These are phyloP conservation scores for Talaromyces sp. DNA, from an alignment of 2,329 filamentous ascomycete species.

Conservation along the genomic window DNA sequence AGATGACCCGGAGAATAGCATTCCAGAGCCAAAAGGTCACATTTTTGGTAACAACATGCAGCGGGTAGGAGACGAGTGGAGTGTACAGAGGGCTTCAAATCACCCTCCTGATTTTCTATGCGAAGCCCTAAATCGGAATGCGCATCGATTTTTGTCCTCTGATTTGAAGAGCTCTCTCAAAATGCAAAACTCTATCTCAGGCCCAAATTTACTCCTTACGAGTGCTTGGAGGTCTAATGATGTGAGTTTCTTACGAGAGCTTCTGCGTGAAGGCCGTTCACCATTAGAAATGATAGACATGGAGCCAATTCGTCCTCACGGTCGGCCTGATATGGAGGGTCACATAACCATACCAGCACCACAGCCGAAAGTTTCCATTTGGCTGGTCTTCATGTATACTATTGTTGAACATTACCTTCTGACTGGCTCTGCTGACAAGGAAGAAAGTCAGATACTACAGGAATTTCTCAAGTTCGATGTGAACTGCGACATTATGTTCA, in stretches of 20 bases:
- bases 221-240: neutral
- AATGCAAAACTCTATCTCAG: neutral
- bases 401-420: neutral
- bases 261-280: neutral
- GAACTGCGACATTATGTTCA: neutral
- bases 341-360: neutral
- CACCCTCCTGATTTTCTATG: neutral
- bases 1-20: neutral
- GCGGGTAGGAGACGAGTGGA: neutral
- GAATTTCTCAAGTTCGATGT: neutral
- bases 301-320: neutral
- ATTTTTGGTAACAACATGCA: neutral
- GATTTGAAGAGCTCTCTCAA: neutral
- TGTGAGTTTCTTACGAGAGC: neutral
- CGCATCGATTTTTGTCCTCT: neutral
- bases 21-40: neutral
- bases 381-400: neutral
- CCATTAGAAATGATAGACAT: neutral
- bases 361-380: neutral
- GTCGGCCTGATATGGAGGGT: neutral
- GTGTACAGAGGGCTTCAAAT: neutral
- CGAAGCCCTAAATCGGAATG: neutral
- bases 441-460: neutral
- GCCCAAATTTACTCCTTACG: constrained; percentile 1
- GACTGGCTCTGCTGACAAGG: neutral